These are phyloP conservation scores for Cardamine occulta DNA, from an alignment of 345 rosid genomes.

Conservation along the genomic window DNA sequence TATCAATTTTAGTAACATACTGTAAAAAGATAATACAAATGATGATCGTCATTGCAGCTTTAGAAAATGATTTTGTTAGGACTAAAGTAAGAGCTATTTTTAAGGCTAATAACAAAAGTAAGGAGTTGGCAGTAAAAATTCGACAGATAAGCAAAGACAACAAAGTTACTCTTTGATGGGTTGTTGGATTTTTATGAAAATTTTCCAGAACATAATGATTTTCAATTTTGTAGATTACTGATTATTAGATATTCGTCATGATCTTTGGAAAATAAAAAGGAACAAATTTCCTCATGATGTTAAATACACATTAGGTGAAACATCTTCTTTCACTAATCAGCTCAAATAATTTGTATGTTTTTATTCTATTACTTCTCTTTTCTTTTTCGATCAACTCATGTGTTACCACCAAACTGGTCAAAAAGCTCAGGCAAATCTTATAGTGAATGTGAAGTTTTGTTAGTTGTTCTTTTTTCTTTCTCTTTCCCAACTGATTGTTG, in stretches of 20 bases:
- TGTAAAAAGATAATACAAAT: neutral
- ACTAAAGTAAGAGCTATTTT: constrained; percentile 4
- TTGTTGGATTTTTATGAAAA: constrained; percentile 24
- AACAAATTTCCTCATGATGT: constrained; percentile 10
- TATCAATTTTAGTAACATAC: neutral
- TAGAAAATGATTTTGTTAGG: constrained; percentile 17
- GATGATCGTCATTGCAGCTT: constrained; percentile 27
- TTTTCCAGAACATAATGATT: constrained; percentile 27
- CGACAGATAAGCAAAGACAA: constrained; percentile 32
- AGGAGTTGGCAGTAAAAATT: constrained; percentile 21
- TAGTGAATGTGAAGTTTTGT: constrained; percentile 12
- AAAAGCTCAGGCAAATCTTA: constrained; percentile 41
- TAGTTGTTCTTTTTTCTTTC: neutral
- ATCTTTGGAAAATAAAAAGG: constrained; percentile 20
- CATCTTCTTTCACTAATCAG: constrained; percentile 25
- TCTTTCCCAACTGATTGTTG: constrained; percentile 1
- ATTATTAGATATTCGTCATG: constrained; percentile 30
- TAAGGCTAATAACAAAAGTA: neutral
- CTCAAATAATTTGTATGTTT: neutral
- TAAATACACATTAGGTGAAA: constrained; percentile 36
- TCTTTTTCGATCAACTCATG: constrained; percentile 33
- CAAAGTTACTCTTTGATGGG: constrained; percentile 24
- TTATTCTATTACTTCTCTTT: neutral
- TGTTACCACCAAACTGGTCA: constrained; percentile 38
- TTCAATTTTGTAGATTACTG: constrained; percentile 8